These are phyloP conservation scores for Tolypocladium ovalisporum DNA, from an alignment of 2,329 filamentous ascomycete species.

Conservation along the genomic window DNA sequence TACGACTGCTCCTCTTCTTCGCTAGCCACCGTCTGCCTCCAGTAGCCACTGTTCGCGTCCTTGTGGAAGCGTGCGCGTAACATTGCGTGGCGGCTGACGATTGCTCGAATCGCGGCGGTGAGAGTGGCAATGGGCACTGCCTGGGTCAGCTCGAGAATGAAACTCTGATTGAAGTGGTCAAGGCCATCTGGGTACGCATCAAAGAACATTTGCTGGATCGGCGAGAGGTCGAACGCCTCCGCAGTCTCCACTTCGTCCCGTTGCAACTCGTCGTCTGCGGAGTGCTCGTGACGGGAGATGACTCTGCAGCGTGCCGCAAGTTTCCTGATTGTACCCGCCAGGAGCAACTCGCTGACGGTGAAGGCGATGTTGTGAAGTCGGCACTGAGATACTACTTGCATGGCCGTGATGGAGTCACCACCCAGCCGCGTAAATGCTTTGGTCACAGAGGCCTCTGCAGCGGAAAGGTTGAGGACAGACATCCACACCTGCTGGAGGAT, in stretches of 20 bases:
- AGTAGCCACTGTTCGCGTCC: neutral
- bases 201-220: conserved; percentile 33
- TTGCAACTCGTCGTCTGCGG: neutral
- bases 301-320: conserved; percentile 7
- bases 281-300: neutral
- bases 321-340: conserved; percentile 15
- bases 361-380: conserved; percentile 16
- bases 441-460: conserved; percentile 15
- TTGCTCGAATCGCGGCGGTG: conserved; percentile 8
- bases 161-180: conserved; percentile 33
- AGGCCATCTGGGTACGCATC: conserved; percentile 16
- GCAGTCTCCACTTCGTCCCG: conserved; percentile 9
- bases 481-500: conserved; percentile 22
- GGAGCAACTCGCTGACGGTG: conserved; percentile 21
- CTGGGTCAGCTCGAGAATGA: conserved; percentile 20
- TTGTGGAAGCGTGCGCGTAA: conserved; percentile 21
- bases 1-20: neutral
- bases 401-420: conserved; percentile 33
- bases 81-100: conserved; percentile 23
- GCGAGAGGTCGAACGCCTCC: conserved; percentile 27
- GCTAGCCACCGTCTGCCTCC: conserved; percentile 13
- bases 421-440: conserved; percentile 27
- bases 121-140: conserved; percentile 6
- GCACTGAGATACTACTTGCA: conserved; percentile 28
- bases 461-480: conserved; percentile 24